Base-by-base conservation (phyloP, 495 filamentous ascomycete species). In the Aspergillus sclerotiicarbonarius region DNA sequence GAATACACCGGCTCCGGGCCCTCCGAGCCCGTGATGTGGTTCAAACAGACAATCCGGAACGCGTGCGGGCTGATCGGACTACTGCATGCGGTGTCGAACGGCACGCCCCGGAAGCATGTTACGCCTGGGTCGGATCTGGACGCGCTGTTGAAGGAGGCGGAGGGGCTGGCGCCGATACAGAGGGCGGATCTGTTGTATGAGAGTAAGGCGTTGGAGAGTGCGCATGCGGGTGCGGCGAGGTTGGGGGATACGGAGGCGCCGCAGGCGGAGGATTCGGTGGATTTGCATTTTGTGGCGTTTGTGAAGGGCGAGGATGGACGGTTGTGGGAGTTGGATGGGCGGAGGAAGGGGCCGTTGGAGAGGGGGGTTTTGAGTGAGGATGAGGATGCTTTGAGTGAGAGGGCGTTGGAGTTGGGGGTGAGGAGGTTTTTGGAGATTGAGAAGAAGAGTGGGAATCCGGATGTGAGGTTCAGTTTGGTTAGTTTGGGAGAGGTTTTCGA, bases 31-130 rank as follows among this genome's bases (percentile, higher is more conserved):
- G 86, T 90, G 3, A 80, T 92, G 51, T 96, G 92, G 92, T 96
- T 90, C 76, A 87, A 89, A 65, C 92, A 97, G 63, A 96, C 90
- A 0, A 97, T 97, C 68, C 80, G 84, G 49, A 84, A 96, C 70
- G 87, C 90, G 3, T 97, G 92, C 73, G 92, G 92, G 1, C 80
- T 90, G 48, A 92, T 94, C 71, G 91, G 87, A 0, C 74, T 96
- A 3, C 72, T 96, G 20, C 91, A 96, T 73, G 84, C 85, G 54
- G 77, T 89, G 5, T 65, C 75, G 15, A 94, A 94, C 70, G 86
- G 84, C 21, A 74, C 74, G 51, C 72, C 82, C 1, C 67, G 70
- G 12, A 60, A 68, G 4, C 68, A 79, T 53, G 63, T 87, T 51
- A 39, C 62, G 7, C 67, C 74, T 0, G 79, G 71, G 8, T 80